Evolutionary conservation across 2,329 filamentous ascomycete species (phyloP), one percentile per base, ranked within the genome.

Genomic region (Paraphoma sp.): DNA sequence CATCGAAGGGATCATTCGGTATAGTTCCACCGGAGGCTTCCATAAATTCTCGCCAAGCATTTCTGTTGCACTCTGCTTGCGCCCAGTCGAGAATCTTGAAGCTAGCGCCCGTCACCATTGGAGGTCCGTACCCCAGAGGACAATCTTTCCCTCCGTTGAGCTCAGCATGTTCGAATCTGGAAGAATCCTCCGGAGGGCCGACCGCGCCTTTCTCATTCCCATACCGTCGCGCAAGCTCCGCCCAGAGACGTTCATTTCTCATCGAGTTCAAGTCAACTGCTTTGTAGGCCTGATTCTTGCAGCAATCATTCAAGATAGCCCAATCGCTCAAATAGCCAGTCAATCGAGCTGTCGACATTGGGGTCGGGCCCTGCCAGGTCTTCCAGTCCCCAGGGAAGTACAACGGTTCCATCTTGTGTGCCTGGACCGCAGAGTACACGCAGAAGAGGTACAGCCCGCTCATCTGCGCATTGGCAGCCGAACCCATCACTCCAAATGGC

Each of bases 291-390:
- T 63, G 47, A 18, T 57, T 58, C 14, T 53, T 47, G 18, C 54
- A 60, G 4, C 46, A 16, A 6, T 63, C 57, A 6, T 58, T 51
- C 11, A 60, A 44, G 0, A 60, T 52, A 12, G 50, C 60, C 57
- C 60, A 63, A 11, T 63, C 60, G 11, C 57, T 60, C 23, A 63
- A n/a, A 23, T 56, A 63, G 9, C 57, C 57, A 11, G 54, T 60
- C 16, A 63, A n/a, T 2, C 54, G 51, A 0, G 60, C 59, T 14
- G 61, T 57, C 1, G 61, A 62, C 9, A 31, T 10, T 10, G 45
- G 31, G 57, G 56, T 3, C 14, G 12, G 7, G 40, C 54, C 30
- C 9, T 62, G 51, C 61, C 59, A 64, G 8, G 55, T 44, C 2
- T 30, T 31, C 3, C 54, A 52, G 14, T 57, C 54, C 2, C 45